Percentiles rank a stretch among this genome's conserved stretches.
Evolutionary conservation across 1,284 basidiomycete genomes (phyloP).

Genomic region (Cryptococcus sp.): DNA sequence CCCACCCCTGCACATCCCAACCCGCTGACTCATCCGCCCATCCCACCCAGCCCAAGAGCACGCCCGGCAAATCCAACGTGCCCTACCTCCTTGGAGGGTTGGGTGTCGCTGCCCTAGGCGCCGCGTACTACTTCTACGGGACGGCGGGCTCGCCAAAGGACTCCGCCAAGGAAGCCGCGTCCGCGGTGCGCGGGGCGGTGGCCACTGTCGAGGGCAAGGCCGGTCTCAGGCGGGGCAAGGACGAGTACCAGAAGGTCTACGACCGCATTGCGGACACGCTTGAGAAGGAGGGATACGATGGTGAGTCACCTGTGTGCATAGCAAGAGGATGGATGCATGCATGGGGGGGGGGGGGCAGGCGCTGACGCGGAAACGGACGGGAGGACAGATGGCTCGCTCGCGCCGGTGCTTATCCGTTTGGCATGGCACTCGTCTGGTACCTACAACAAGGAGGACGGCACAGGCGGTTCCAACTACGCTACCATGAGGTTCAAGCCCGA

Average conservation of each 20-base stretch:
- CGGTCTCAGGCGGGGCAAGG: constrained; percentile 45
- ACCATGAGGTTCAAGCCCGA: constrained; percentile 93
- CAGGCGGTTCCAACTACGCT: constrained; percentile 87
- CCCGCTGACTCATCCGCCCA: constrained; percentile 9
- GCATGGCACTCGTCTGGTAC: constrained; percentile 77
- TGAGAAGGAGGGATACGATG: constrained; percentile 80
- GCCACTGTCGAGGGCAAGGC: constrained; percentile 61
- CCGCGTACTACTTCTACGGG: constrained; percentile 48
- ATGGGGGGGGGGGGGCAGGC: too few relatives aligned
- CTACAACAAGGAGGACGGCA: constrained; percentile 78
- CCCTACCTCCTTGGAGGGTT: constrained; percentile 39
- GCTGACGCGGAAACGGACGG: neutral
- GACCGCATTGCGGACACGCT: constrained; percentile 73
- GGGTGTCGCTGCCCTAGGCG: constrained; percentile 39
- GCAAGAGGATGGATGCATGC: neutral
- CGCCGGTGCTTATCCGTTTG: constrained; percentile 86
- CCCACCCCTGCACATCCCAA: neutral
- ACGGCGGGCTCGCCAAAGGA: constrained; percentile 45
- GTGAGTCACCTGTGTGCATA: too few relatives aligned
- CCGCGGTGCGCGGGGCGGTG: constrained; percentile 58
- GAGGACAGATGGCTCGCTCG: constrained; percentile 77
- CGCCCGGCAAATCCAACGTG: constrained; percentile 28
- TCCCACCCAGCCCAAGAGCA: constrained; percentile 15
- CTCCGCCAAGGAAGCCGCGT: constrained; percentile 55
- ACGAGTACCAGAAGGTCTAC: constrained; percentile 91